Evolutionary conservation across 148 eudicot genomes (phyloP), one percentile per base, ranked within the genome.

Genomic region (Tetragonia tetragonoides): DNA sequence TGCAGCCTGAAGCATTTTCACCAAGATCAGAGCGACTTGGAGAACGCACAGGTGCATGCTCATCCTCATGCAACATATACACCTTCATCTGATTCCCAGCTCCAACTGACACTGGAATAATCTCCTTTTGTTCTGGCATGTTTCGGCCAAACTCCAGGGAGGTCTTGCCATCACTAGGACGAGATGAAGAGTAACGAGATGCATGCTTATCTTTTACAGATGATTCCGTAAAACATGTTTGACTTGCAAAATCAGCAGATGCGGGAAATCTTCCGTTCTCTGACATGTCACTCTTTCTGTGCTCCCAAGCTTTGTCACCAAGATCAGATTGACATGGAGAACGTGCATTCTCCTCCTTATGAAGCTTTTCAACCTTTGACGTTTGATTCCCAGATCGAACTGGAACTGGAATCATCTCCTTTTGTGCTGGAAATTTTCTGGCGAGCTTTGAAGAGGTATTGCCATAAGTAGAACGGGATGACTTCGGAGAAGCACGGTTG

Each of bases 41-140:
- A 62, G 88, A 83, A 70, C 84, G 70, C n/a, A 51, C 49, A 84
- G 72, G 78, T 62, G 61, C 63, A 61, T 16, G 76, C 66, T 78
- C 85, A 54, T 78, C 76, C 81, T 84, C 79, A 41, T 72, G 80
- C 65, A 66, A 74, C 42, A 74, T 46, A 72, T 79, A 79, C 59
- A 63, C 66, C 66, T 77, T 75, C 68, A 80, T 80, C 73, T 68
- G 80, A 75, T 59, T 68, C 53, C 69, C 68, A 44, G 68, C 79
- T 67, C 49, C 51, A 74, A 65, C 70, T 61, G 86, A 77, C 44
- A 59, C 59, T 9, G 73, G n/a, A 79, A 63, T 53, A 57, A 18
- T 54, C 71, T 83, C 82, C 24, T 70, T 75, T 75, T 71, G 79
- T 63, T 77, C 70, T 5, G 71, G 37, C 73, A 78, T 37, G 10